Evolutionary conservation across 2,329 filamentous ascomycete genomes (phyloP), one percentile per base, ranked within the genome.

Genomic region (Diaporthe eres): DNA sequence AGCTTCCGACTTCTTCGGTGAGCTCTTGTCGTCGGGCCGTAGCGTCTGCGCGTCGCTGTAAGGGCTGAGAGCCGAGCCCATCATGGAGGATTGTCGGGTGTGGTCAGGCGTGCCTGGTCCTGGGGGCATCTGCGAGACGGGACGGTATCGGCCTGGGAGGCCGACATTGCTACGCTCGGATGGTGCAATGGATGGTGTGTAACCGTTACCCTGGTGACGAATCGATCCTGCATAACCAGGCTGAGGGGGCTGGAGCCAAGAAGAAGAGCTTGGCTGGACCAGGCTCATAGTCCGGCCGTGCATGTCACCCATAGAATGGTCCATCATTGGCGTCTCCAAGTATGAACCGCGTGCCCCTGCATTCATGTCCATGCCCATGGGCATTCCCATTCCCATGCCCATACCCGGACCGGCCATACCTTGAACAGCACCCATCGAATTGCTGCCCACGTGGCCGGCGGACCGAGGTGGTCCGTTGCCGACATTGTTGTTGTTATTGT

Each of bases 111-210:
- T 80, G 34, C 80, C 68, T 19, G 82, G 76, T 13, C 80, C 77
- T 7, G 83, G 81, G 10, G 86, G 87, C 73, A 89, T 87, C 57
- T 93, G 93, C 0, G 94, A 95, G 0, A 98, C 96, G 1, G 97
- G 95, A 61, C 97, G 91, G 85, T 99, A 99, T 60, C 97, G 92
- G 44, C 95, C 93, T 12, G 97, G 95, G 71, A 98, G 89, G 22
- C 97, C 97, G 77, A 98, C 88, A 83, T 97, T 98, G 88, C 96
- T 98, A 77, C 97, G 93, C 86, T 98, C 97, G 7, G 95, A 98
- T 1, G 97, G 97, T 3, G 97, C 96, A 79, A 99, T 98, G 0
- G 96, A 98, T 1, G 95, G 92, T 1, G 95, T 90, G 84, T 98
- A 98, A 12, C 91, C 92, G 71, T 84, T 84, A 63, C 86, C 90